phyloP scores from a whole-genome alignment of 2,329 filamentous ascomycete genomes.

The Cladosporium sp. region DNA sequence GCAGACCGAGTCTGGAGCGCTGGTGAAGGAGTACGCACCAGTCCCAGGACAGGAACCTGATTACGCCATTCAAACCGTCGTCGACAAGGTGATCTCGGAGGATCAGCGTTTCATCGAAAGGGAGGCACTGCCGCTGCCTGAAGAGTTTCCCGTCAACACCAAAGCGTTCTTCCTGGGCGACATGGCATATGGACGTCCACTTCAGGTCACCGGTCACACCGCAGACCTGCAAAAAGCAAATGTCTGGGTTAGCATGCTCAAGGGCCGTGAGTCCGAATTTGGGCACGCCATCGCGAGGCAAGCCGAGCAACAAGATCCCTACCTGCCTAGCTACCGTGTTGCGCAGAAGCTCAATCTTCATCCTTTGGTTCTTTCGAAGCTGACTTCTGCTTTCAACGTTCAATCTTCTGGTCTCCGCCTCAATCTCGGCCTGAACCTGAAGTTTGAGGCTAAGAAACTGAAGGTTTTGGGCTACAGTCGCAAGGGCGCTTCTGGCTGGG shows the following conservation, averaged over 20 bases:
- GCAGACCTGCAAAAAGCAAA: slow-evolving; percentile 68
- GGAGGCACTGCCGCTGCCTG: slow-evolving; percentile 78
- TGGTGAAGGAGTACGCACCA: slow-evolving; percentile 86
- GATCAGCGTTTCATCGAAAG: slow-evolving; percentile 92
- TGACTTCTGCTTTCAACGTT: slow-evolving; percentile 91
- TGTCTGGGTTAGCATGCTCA: slow-evolving; percentile 69
- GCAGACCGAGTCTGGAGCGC: slow-evolving; percentile 87
- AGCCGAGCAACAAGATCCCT: slow-evolving; percentile 67
- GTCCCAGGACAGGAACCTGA: slow-evolving; percentile 82
- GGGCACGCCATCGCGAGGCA: slow-evolving; percentile 67
- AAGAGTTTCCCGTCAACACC: slow-evolving; percentile 82
- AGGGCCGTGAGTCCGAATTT: slow-evolving; percentile 75
- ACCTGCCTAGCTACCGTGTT: slow-evolving; percentile 84
- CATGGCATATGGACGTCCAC: slow-evolving; percentile 82
- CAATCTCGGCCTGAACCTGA: slow-evolving; percentile 91
- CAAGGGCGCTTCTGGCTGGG: slow-evolving; percentile 83
- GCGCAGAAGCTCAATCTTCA: slow-evolving; percentile 78
- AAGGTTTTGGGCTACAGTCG: slow-evolving; percentile 96
- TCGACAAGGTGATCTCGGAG: slow-evolving; percentile 84
- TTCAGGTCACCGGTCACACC: slow-evolving; percentile 74
- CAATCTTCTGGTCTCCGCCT: slow-evolving; percentile 75
- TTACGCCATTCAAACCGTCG: slow-evolving; percentile 86
- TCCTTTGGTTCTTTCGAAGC: slow-evolving; percentile 85
- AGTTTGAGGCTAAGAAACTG: slow-evolving; percentile 91
- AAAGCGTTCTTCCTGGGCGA: slow-evolving; percentile 92